phyloP scores from a whole-genome alignment of 1,139 yeast species.

The Taphrina deformans region DNA sequence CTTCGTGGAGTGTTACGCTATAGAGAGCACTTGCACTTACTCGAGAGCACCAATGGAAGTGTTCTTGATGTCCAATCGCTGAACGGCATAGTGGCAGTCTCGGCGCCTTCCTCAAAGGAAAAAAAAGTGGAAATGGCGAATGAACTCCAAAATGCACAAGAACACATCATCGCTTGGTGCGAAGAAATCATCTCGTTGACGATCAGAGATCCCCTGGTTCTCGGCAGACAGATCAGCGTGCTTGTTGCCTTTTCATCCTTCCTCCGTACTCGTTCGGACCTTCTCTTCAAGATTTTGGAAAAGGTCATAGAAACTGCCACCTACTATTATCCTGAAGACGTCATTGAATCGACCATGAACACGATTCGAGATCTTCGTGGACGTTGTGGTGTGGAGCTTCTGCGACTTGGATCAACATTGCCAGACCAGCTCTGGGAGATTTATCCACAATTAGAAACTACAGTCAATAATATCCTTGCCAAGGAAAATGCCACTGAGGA shows the following conservation, averaged over 20 bases:
- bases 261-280: conserved; percentile 60
- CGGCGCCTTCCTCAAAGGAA: not conserved
- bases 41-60: not conserved
- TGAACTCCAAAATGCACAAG: conserved; percentile 2
- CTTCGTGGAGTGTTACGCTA: conserved; percentile 93
- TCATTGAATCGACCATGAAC: conserved; percentile 62
- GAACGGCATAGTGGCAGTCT: not conserved
- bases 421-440: conserved; percentile 36
- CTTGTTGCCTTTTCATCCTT: conserved; percentile 96
- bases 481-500: conserved; percentile 24
- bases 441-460: conserved; percentile 36
- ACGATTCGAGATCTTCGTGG: conserved; percentile 82
- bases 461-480: conserved; percentile 28
- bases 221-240: conserved; percentile 85
- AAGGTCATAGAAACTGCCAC: conserved; percentile 87
- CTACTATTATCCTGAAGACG: conserved; percentile 64
- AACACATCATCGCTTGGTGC: conserved; percentile 28
- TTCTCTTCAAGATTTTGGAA: conserved; percentile 82
- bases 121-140: not conserved
- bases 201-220: conserved; percentile 73
- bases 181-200: conserved; percentile 50
- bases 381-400: conserved; percentile 87
- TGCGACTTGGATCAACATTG: conserved; percentile 34
- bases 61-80: not conserved
- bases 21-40: conserved; percentile 50